Conservation (phyloP, 1,284 basidiomycete species). For the Microbotryomycetes sp. region DNA sequence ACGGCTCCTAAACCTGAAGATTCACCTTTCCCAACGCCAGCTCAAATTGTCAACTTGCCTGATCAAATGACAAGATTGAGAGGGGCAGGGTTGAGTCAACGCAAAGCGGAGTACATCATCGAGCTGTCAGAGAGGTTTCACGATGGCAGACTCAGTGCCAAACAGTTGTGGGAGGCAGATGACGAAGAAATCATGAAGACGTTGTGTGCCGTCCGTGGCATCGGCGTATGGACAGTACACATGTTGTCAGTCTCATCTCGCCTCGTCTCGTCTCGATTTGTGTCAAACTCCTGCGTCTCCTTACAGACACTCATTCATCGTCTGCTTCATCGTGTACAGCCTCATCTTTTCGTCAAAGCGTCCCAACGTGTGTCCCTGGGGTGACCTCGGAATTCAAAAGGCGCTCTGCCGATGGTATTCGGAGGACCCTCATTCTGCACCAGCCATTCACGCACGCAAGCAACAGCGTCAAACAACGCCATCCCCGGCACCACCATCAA, state of each 20-base stretch:
- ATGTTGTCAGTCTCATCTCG: slow-evolving; percentile 8
- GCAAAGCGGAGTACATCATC: slow-evolving; percentile 79
- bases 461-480: slow-evolving; percentile 4
- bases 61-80: slow-evolving; percentile 48
- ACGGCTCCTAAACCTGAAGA: slow-evolving; percentile 18
- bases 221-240: slow-evolving; percentile 49
- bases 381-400: slow-evolving; percentile 55
- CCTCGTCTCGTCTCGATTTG: slow-evolving; percentile 14
- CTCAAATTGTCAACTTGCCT: slow-evolving; percentile 58
- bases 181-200: slow-evolving; percentile 69
- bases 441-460: slow-evolving; percentile 25
- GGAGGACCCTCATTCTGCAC: slow-evolving; percentile 29
- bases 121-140: slow-evolving; percentile 70
- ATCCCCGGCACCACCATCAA: not conserved
- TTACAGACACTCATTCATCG: slow-evolving; percentile 24
- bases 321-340: slow-evolving; percentile 13
- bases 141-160: slow-evolving; percentile 65
- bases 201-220: slow-evolving; percentile 70
- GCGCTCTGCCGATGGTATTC: slow-evolving; percentile 29
- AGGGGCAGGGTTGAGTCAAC: slow-evolving; percentile 64
- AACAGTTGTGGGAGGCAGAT: slow-evolving; percentile 59
- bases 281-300: too few species aligned
- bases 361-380: slow-evolving; percentile 61
- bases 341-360: slow-evolving; percentile 76
- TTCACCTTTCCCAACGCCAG: slow-evolving; percentile 61